A percentile compares a stretch with the other conserved stretches of the same genome.
These are phyloP conservation scores for Mortierella sp. DNA, from an alignment of 371 early-diverging fungal species.

Conservation along the genomic window DNA sequence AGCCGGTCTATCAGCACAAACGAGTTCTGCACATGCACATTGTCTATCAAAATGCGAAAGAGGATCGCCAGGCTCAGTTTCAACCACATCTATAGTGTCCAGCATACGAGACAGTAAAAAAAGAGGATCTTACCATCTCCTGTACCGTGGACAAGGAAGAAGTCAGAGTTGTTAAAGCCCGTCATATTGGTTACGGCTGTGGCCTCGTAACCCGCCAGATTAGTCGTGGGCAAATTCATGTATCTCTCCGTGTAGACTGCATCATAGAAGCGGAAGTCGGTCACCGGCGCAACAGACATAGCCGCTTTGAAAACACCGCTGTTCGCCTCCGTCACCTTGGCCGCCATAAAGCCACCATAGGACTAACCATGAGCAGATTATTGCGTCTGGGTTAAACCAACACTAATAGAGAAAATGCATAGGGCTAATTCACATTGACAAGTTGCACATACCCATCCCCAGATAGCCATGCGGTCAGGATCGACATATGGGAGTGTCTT, in stretches of 20 bases:
- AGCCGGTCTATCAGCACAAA: constrained; percentile 81
- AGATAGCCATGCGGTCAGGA: constrained; percentile 84
- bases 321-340: constrained; percentile 88
- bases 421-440: background rate
- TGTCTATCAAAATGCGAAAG: constrained; percentile 36
- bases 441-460: constrained; percentile 85
- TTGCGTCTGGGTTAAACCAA: background rate
- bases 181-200: constrained; percentile 86
- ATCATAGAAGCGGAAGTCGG: constrained; percentile 84
- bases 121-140: constrained; percentile 80
- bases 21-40: constrained; percentile 93
- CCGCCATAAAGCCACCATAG: constrained; percentile 93
- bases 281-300: constrained; percentile 97
- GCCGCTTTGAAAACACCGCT: constrained; percentile 85
- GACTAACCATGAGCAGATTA: constrained; percentile 61
- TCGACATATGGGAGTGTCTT: constrained; percentile 80
- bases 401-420: background rate
- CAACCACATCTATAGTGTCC: background rate
- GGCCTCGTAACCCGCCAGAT: constrained; percentile 81
- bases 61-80: too few species aligned
- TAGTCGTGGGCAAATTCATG: constrained; percentile 88
- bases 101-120: background rate
- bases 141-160: constrained; percentile 92
- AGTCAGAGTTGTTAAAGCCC: constrained; percentile 83
- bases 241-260: constrained; percentile 97